Base-by-base conservation (phyloP, 371 early-diverging fungal species). In the Lichtheimia ornata region DNA sequence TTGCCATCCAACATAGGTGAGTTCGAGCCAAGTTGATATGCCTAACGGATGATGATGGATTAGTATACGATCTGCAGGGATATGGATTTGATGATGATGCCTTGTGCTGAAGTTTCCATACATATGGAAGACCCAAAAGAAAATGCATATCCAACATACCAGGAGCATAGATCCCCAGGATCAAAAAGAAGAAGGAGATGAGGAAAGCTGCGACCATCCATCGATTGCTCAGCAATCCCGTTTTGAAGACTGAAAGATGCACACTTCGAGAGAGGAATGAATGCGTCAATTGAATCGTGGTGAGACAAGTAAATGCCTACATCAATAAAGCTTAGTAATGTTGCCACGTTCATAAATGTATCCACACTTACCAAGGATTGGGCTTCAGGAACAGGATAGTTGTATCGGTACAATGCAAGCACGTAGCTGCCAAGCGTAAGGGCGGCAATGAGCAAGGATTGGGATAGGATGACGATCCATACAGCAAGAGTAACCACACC, bases 251-350 rank as follows among this genome's bases (percentile, higher is more conserved):
- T 50, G 89, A 88, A 17, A 74, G 66, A 12, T 77, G 73, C 40
- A 93, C 74, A 47, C 88, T 87, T 18, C 93, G 79, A 12, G 92
- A 90, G 25, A 91, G 64, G 71, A 96, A 95, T 1, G 87, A 83
- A 68, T 95, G 93, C 28, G 84, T 68, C 22, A 96, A 78, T 73
- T 95, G 95, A 65, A 94, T 76, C 5, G 84, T 79, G 25, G 91
- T 93, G 65, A 96, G 69, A 24, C 83, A 77, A 9, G 84, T 71
- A 73, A 94, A 96, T 11, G 93, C 88, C 50, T 91, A 24, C 52
- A 44, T 41, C 28, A 51, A 9, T 12, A 55, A 35, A 17, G 20
- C 11, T 57, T 17, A 17, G 43, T 50, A 44, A 53, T 20, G 20
- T 30, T 27, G 25, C 14, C 24, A 50, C 3, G 49, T 11, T 1